Base-by-base conservation (phyloP, 2,329 filamentous ascomycete species). In the Venturia pyrina region DNA sequence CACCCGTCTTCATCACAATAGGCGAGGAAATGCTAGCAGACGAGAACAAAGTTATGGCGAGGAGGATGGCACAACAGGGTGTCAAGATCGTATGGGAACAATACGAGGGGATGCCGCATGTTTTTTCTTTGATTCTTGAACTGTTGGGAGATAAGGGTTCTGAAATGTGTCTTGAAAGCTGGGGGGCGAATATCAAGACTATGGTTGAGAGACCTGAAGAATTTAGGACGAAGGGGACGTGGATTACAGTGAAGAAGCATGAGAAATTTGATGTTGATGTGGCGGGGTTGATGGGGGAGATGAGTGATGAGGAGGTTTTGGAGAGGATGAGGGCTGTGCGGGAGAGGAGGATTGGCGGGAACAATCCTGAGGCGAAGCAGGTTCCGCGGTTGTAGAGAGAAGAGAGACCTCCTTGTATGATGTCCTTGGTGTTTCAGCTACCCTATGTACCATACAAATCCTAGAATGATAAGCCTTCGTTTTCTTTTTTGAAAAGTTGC, bases 101-200 rank as follows among this genome's bases (percentile, higher is more conserved):
- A 75, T 95, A 87, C 73, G 87, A 92, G 73, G 88, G 85, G 3
- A 93, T 93, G 90, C 89, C 90, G 65, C 90, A 93, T 75, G 86
- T 85, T 70, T 93, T 82, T 69, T 75, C 72, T 0, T 75, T 80
- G 75, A 67, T 82, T 65, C 67, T 81, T 4, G 77, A 78, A n/a
- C 11, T 6, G 32, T 11, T 59, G 7, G 66, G 69, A 0, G 65
- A 75, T 2, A 62, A 68, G 3, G 74, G 68, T 0, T 70, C 72
- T 7, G 66, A 71, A 7, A 68, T 75, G 64, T 77, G 77, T 71
- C 70, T 78, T 24, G 71, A 70, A 7, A 75, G 75, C 57, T 78
- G 74, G 71, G 75, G 72, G 0, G 68, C 68, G 62, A 76, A 76
- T 62, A 74, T 73, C 43, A 70, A 64, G 8, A 68, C 69, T 3